Percentiles rank a stretch among this genome's conserved stretches.
Evolutionary conservation across 164 flowering plant genomes (phyloP).

Genomic region (Cinnamomum micranthum): DNA sequence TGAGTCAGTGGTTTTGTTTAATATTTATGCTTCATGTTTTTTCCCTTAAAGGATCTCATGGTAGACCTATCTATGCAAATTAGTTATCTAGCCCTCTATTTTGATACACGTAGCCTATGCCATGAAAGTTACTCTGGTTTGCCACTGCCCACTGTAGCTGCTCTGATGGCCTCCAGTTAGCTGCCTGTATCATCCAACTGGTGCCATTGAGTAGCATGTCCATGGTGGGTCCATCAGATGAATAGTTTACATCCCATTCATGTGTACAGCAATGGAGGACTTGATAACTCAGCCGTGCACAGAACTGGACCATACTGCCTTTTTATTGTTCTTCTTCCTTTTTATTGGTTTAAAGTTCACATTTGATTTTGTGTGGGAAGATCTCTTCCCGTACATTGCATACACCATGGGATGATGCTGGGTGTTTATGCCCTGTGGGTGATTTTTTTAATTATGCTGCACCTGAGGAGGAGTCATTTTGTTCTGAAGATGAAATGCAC

Average conservation of each 20-base stretch:
- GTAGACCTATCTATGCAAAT: too few species aligned
- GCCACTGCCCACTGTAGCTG: background rate
- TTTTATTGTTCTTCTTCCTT: background rate
- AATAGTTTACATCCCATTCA: background rate
- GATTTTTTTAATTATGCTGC: conserved; percentile 91
- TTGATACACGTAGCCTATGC: background rate
- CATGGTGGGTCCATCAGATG: background rate
- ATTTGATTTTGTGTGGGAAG: conserved; percentile 30
- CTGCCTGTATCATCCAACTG: background rate
- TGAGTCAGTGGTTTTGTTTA: conserved; percentile 27
- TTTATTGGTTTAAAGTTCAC: background rate
- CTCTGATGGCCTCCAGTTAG: background rate
- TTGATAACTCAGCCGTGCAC: too few species aligned
- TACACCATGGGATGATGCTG: conserved; percentile 94
- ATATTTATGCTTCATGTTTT: background rate
- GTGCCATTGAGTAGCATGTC: background rate
- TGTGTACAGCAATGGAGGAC: background rate
- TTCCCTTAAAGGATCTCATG: background rate
- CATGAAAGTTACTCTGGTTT: background rate
- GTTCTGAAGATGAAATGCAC: conserved; percentile 18
- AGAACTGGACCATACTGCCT: background rate
- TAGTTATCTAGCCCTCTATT: background rate
- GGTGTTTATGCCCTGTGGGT: conserved; percentile 95
- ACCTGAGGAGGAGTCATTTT: conserved; percentile 53
- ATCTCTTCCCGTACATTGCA: conserved; percentile 87